Conservation (phyloP, 306 rosid genomes). For the Vigna angularis region DNA sequence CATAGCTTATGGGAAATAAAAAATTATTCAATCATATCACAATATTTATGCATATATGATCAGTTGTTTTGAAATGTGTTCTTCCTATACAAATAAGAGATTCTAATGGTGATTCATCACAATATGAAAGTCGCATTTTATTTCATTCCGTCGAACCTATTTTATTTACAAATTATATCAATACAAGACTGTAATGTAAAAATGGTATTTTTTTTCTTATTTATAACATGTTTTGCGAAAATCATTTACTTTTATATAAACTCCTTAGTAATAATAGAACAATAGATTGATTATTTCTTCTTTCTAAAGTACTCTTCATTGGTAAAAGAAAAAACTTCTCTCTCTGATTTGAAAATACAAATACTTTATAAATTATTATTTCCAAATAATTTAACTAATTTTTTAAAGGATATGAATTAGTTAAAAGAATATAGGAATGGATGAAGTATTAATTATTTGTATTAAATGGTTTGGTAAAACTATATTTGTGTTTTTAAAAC, state of each 20-base stretch:
- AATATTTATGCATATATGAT: not conserved
- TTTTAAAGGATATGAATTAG: too few relatives aligned
- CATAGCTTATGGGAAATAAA: not conserved
- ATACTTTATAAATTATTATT: too few relatives aligned
- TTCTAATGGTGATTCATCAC: not conserved
- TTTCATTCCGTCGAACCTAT: not conserved
- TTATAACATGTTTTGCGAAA: too few relatives aligned
- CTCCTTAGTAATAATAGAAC: too few relatives aligned
- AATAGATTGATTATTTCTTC: too few relatives aligned
- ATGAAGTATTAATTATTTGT: not conserved
- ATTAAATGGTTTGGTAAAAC: not conserved
- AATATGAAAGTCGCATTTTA: too few relatives aligned
- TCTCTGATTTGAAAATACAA: too few relatives aligned
- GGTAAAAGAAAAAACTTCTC: too few relatives aligned
- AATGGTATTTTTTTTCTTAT: not conserved
- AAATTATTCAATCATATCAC: not conserved
- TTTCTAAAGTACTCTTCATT: too few relatives aligned
- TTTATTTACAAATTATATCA: not conserved
- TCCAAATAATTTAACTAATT: too few relatives aligned
- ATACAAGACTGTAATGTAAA: not conserved
- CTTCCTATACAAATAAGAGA: not conserved
- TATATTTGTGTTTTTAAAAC: not conserved
- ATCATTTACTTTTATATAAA: too few relatives aligned
- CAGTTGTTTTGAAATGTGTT: not conserved
- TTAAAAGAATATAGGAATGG: too few relatives aligned